These are phyloP conservation scores for Fremontodendron californicum DNA, from an alignment of 345 rosid genomes.

Conservation along the genomic window DNA sequence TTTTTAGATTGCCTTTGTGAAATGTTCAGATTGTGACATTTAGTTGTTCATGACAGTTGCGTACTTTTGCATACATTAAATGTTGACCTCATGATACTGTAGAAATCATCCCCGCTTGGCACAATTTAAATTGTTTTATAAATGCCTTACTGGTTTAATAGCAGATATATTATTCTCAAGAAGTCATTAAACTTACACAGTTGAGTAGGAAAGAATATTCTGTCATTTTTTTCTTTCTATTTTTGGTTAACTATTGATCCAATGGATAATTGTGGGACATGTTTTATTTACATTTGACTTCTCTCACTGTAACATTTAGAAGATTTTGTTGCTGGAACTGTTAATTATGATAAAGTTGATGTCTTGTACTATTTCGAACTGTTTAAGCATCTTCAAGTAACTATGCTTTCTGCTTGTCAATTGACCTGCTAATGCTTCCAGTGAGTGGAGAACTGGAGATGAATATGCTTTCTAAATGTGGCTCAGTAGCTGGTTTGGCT, in stretches of 20 bases:
- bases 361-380: neutral
- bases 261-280: neutral
- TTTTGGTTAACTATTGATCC: neutral
- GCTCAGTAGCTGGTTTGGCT: neutral
- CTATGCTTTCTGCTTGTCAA: slow-evolving; percentile 6
- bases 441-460: neutral
- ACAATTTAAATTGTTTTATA: slow-evolving; percentile 2
- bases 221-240: neutral
- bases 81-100: slow-evolving; percentile 18
- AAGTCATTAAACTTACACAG: slow-evolving; percentile 5
- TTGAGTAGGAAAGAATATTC: neutral
- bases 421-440: neutral
- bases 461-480: neutral
- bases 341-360: neutral
- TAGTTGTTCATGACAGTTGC: neutral
- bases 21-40: slow-evolving; percentile 15
- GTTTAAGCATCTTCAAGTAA: slow-evolving; percentile 5
- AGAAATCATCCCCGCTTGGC: neutral
- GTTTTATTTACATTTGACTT: neutral
- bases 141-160: slow-evolving; percentile 5
- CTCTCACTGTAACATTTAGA: neutral
- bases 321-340: slow-evolving; percentile 6
- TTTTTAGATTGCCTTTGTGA: slow-evolving; percentile 6
- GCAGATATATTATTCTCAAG: neutral
- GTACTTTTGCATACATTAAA: slow-evolving; percentile 1